phyloP scores from a whole-genome alignment of 2,329 filamentous ascomycete species.

The Canariomyces notabilis region DNA sequence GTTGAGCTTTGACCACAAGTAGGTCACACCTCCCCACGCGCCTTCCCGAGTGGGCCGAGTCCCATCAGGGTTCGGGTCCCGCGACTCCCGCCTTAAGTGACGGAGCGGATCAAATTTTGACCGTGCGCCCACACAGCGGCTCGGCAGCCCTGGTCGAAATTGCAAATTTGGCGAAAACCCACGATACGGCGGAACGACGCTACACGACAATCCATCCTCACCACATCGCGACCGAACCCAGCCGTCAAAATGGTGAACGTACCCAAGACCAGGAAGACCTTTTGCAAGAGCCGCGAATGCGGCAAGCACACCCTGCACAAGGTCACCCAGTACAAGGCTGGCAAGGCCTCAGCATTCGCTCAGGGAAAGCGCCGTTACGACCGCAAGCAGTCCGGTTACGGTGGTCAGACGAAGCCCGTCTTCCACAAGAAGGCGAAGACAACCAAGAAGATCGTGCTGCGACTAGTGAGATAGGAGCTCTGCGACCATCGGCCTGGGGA shows the following conservation, averaged over 20 bases:
- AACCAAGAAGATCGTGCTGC: slow-evolving; percentile 99
- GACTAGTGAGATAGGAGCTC: slow-evolving; percentile 48
- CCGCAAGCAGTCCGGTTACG: slow-evolving; percentile 98
- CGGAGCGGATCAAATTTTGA: slow-evolving; percentile 23
- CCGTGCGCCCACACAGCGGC: slow-evolving; percentile 24
- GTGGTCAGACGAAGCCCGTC: slow-evolving; percentile 99
- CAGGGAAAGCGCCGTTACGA: slow-evolving; percentile 99
- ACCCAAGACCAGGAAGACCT: slow-evolving; percentile 80
- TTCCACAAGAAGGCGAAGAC: slow-evolving; percentile 99
- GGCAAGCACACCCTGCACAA: slow-evolving; percentile 72
- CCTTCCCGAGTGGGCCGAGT: no score
- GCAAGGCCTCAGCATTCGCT: slow-evolving; percentile 36
- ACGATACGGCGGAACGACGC: slow-evolving; percentile 19
- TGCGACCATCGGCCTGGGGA: slow-evolving; percentile 3
- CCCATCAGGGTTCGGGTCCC: no score
- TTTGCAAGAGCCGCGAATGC: slow-evolving; percentile 84
- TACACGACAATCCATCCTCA: slow-evolving; percentile 23
- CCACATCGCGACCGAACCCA: slow-evolving; percentile 24
- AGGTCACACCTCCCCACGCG: no score
- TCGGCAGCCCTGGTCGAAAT: slow-evolving; percentile 23
- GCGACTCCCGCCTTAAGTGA: no score
- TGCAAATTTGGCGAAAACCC: slow-evolving; percentile 24
- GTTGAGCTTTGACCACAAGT: no score
- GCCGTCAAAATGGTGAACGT: slow-evolving; percentile 64
- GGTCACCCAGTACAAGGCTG: slow-evolving; percentile 84